phyloP scores from a whole-genome alignment of 2,329 filamentous ascomycete genomes.

The Aspergillus japonicus region DNA sequence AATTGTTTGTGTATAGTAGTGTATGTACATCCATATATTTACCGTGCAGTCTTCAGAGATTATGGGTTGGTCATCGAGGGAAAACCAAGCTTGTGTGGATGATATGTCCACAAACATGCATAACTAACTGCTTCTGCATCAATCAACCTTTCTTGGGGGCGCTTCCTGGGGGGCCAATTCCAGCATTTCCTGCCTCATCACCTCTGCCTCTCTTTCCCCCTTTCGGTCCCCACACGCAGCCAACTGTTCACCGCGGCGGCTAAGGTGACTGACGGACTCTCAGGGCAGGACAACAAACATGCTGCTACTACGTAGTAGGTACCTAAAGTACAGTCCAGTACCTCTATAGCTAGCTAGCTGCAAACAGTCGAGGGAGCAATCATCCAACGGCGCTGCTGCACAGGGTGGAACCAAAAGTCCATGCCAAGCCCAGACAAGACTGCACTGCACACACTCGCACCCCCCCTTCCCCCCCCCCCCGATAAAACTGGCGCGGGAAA shows the following conservation, averaged over 20 bases:
- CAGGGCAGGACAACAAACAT: background rate
- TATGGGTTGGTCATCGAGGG: background rate
- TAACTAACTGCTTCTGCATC: background rate
- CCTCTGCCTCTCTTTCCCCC: background rate
- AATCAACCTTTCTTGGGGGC: constrained; percentile 1
- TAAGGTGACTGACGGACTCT: background rate
- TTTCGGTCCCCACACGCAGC: background rate
- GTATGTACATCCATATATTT: no score
- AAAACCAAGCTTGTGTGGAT: background rate
- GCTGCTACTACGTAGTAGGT: background rate
- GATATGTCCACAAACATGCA: background rate
- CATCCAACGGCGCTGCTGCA: constrained; percentile 3
- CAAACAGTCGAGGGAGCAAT: background rate
- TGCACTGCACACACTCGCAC: constrained; percentile 15
- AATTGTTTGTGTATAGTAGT: background rate
- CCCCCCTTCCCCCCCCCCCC: no score
- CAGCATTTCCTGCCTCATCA: background rate
- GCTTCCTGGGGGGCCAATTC: constrained; percentile 5
- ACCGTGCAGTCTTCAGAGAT: no score
- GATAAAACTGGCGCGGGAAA: constrained; percentile 37
- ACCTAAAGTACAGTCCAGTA: no score
- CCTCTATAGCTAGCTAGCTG: constrained; percentile 4
- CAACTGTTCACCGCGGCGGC: constrained; percentile 2
- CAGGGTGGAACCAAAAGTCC: constrained; percentile 14
- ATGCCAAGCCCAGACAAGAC: constrained; percentile 26